Evolutionary conservation across 2,329 filamentous ascomycete species (phyloP).

Genomic region (Botryotinia globosa): DNA sequence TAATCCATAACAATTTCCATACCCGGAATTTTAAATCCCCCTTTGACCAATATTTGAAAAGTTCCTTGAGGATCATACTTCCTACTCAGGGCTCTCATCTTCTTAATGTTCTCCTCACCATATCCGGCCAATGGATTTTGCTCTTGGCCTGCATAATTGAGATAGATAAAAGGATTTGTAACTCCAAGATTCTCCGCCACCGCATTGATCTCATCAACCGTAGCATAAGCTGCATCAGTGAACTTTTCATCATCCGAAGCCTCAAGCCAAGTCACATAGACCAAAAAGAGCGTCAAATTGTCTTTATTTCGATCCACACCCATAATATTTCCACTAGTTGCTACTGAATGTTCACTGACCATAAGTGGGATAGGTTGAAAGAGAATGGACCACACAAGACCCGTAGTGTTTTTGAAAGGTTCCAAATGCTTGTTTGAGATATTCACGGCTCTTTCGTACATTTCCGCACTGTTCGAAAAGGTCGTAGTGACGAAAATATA

Average conservation of each 20-base stretch:
- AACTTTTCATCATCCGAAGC: conserved; percentile 8
- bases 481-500: not conserved
- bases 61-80: conserved; percentile 34
- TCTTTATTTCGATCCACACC: not conserved
- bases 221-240: conserved; percentile 3
- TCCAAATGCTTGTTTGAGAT: not conserved
- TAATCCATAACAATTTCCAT: not conserved
- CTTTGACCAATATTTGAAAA: conserved; percentile 34
- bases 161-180: conserved; percentile 14
- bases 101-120: conserved; percentile 17
- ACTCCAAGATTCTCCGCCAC: not conserved
- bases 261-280: not conserved
- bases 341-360: not conserved
- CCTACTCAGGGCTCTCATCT: conserved; percentile 27
- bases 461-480: not conserved
- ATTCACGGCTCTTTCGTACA: not conserved
- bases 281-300: not conserved
- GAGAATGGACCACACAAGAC: not conserved
- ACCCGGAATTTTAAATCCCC: conserved; percentile 31
- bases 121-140: conserved; percentile 22
- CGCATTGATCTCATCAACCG: not conserved
- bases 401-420: not conserved
- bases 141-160: conserved; percentile 20
- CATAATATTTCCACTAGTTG: not conserved
- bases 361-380: not conserved